A percentile compares a stretch with the other conserved stretches of the same genome.
Evolutionary conservation across 495 filamentous ascomycete genomes (phyloP).

Genomic region (Poronia punctata): DNA sequence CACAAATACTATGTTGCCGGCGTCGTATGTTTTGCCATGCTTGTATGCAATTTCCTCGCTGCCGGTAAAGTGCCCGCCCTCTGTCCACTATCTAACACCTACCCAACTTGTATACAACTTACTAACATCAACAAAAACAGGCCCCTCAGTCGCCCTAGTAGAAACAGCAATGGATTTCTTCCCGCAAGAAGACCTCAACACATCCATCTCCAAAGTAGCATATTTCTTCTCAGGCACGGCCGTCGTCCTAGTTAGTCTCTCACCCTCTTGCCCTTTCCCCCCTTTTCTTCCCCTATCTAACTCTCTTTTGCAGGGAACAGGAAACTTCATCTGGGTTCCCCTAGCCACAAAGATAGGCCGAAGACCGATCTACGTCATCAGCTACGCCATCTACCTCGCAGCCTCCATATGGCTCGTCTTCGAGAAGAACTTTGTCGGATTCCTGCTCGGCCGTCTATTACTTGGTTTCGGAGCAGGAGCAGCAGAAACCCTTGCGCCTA

Average conservation of each 20-base stretch:
- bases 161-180: conserved; percentile 42
- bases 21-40: conserved; percentile 45
- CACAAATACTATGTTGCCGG: conserved; percentile 44
- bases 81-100: too few species aligned
- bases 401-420: conserved; percentile 40
- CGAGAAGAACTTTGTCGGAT: conserved; percentile 35
- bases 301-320: conserved; percentile 40
- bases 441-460: conserved; percentile 40
- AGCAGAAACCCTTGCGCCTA: conserved; percentile 38
- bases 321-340: conserved; percentile 51
- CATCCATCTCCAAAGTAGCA: conserved; percentile 38
- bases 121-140: background rate
- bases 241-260: conserved; percentile 5
- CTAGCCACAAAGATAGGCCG: conserved; percentile 49
- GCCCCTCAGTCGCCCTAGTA: conserved; percentile 46
- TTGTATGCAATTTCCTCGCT: conserved; percentile 50
- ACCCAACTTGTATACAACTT: background rate
- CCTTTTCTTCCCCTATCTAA: background rate
- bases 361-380: conserved; percentile 44
- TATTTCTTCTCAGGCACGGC: conserved; percentile 49
- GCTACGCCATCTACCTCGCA: conserved; percentile 39
- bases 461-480: conserved; percentile 47
- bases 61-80: conserved; percentile 24
- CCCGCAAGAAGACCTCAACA: conserved; percentile 19
- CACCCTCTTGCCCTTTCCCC: background rate